Percentiles rank a stretch among this genome's conserved stretches.
Evolutionary conservation across 1,139 yeast species (phyloP).

Genomic region (Pichia sp.): DNA sequence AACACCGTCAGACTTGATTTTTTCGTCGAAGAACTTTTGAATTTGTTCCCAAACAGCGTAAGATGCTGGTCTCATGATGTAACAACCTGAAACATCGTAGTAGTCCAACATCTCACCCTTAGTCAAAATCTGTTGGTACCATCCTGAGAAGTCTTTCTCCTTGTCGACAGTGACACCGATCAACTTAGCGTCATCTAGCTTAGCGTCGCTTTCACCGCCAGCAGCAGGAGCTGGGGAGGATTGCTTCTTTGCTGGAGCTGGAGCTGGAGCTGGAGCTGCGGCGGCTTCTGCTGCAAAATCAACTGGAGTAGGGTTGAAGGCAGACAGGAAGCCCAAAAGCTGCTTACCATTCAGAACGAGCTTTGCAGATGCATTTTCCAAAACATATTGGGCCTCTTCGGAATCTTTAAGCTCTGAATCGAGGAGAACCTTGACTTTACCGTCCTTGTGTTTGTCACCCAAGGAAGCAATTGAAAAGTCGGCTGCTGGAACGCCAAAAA

Average conservation of each 20-base stretch:
- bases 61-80: slow-evolving; percentile 94
- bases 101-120: slow-evolving; percentile 98
- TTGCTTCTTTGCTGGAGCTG: slow-evolving; percentile 4
- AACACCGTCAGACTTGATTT: slow-evolving; percentile 85
- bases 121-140: slow-evolving; percentile 95
- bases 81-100: slow-evolving; percentile 98
- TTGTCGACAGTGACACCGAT: slow-evolving; percentile 96
- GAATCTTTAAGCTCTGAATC: slow-evolving; percentile 51
- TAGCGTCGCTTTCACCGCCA: slow-evolving; percentile 40
- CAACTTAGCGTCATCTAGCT: slow-evolving; percentile 81
- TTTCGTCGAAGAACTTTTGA: slow-evolving; percentile 77
- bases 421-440: slow-evolving; percentile 61
- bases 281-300: slow-evolving; percentile 56
- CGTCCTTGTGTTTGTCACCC: slow-evolving; percentile 45
- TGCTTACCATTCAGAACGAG: slow-evolving; percentile 53
- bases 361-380: slow-evolving; percentile 56
- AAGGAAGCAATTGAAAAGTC: slow-evolving; percentile 64
- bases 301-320: slow-evolving; percentile 49
- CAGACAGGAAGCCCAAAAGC: slow-evolving; percentile 52
- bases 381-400: slow-evolving; percentile 43
- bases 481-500: slow-evolving; percentile 60
- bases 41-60: slow-evolving; percentile 93
- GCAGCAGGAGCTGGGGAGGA: slow-evolving; percentile 21
- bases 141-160: slow-evolving; percentile 84
- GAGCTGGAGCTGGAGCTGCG: slow-evolving; percentile 33